These are phyloP conservation scores for Thielaviopsis punctulata DNA, from an alignment of 2,329 filamentous ascomycete genomes.

Conservation along the genomic window DNA sequence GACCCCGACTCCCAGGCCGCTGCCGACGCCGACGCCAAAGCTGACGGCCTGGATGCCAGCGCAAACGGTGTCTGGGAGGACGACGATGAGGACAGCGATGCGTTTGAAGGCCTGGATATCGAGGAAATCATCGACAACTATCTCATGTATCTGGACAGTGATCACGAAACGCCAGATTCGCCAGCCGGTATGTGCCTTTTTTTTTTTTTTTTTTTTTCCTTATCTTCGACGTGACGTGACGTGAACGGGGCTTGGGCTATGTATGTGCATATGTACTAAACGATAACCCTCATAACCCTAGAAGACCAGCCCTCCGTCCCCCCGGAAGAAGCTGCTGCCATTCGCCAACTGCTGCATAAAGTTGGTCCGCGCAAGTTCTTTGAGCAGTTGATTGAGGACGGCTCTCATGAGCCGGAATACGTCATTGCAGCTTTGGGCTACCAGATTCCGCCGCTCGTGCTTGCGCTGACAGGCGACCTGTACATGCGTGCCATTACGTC, in stretches of 20 bases:
- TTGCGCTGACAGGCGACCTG: constrained; percentile 1
- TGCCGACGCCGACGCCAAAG: neutral
- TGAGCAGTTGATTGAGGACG: constrained; percentile 1
- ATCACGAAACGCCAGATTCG: neutral
- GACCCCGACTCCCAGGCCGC: neutral
- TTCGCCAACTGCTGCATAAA: constrained; percentile 6
- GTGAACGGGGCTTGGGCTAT: no score
- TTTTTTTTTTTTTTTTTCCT: no score
- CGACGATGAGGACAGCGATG: neutral
- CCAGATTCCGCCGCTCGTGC: constrained; percentile 3
- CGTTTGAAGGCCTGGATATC: neutral
- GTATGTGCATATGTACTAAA: neutral
- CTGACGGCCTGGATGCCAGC: neutral
- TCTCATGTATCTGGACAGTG: neutral
- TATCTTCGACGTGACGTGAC: no score
- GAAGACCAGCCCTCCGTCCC: neutral
- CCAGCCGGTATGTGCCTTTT: neutral
- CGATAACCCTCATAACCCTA: neutral
- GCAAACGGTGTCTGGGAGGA: neutral
- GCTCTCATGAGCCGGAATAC: neutral
- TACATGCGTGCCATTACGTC: constrained; percentile 2
- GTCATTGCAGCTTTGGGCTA: constrained; percentile 7
- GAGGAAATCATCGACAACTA: neutral
- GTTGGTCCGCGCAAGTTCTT: constrained; percentile 4
- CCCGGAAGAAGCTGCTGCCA: neutral